phyloP scores from a whole-genome alignment of 768 basidiomycete genomes.

The Tulasnella sp. region DNA sequence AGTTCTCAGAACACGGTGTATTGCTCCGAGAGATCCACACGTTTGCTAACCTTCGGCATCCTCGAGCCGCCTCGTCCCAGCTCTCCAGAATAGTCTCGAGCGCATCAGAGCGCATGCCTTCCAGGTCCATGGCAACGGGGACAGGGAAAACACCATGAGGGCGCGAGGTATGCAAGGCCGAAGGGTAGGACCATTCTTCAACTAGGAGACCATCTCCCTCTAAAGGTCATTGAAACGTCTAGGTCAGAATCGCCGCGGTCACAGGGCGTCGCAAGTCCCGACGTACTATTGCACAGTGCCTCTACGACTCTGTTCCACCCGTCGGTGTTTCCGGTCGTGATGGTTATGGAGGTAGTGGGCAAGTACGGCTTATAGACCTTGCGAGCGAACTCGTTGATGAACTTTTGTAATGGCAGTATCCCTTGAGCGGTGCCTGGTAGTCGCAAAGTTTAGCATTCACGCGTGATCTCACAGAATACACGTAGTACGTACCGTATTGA shows the following conservation, averaged over 20 bases:
- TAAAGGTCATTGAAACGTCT: background rate
- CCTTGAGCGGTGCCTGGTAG: slow-evolving; percentile 35
- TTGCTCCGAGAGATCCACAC: background rate
- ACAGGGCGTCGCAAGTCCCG: slow-evolving; percentile 32
- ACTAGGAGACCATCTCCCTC: slow-evolving; percentile 28
- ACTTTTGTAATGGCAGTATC: slow-evolving; percentile 41
- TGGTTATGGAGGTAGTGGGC: slow-evolving; percentile 42
- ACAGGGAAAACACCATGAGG: slow-evolving; percentile 36
- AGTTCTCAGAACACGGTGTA: background rate
- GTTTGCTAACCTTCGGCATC: slow-evolving; percentile 39
- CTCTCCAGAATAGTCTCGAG: slow-evolving; percentile 46
- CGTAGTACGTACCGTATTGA: slow-evolving; percentile 49
- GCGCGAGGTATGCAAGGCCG: slow-evolving; percentile 30
- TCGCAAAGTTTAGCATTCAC: background rate
- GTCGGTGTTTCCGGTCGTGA: slow-evolving; percentile 62
- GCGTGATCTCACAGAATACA: background rate
- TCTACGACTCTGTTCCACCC: slow-evolving; percentile 47
- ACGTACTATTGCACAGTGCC: slow-evolving; percentile 57
- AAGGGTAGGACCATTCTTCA: slow-evolving; percentile 70
- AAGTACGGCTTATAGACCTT: slow-evolving; percentile 38
- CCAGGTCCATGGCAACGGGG: slow-evolving; percentile 53
- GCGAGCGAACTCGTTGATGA: slow-evolving; percentile 45
- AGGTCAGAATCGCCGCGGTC: background rate
- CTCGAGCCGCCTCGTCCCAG: slow-evolving; percentile 53
- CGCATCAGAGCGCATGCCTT: slow-evolving; percentile 54